Base-by-base conservation (phyloP, 2,329 filamentous ascomycete species). In the Colletotrichum brevisporum region DNA sequence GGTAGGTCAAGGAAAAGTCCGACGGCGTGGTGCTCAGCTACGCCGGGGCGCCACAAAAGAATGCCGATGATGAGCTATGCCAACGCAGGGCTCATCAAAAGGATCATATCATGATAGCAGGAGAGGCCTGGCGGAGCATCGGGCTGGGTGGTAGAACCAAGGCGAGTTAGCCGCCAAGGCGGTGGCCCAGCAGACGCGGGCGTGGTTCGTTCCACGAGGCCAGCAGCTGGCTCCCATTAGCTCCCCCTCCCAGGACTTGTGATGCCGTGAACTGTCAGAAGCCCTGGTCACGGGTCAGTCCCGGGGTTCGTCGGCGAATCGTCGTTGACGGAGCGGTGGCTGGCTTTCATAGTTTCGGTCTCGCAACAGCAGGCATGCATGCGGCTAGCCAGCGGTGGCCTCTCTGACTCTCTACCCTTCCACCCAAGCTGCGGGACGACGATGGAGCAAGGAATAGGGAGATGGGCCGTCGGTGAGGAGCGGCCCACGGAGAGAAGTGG, bases 211-310 rank as follows among this genome's bases (percentile, higher is more conserved):
- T 58, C n/a, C 55, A 69, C 66, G 45, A 58, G 50, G 48, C 31
- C 54, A 68, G 61, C 54, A 50, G 61, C n/a, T 21, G 61, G 61
- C 41, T 48, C 50, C 62, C 16, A 27, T 55, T 61, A 60, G 66
- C 62, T 56, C 31, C 31, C 8, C 31, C 31, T 36, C 56, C n/a
- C n/a, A 68, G 61, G 41, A 47, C 54, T 69, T 66, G 61, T 60
- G 61, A 58, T 69, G 66, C 8, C 43, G 61, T 69, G 66, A 47
- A 69, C 41, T 65, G 61, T 61, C 62, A 45, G 36, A 54, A 54
- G 45, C 43, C 55, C 55, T 66, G 41, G 36, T 69, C 26, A 56
- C 55, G 24, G 62, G 66, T 66, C 51, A 61, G 56, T 61, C 36
- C 26, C 27, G 48, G 27, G 31, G 5, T 12, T 12, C 43, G 52